Evolutionary conservation across 129 eudicot species (phyloP), one percentile per base, ranked within the genome.

Genomic region (Oenanthe sinensis): DNA sequence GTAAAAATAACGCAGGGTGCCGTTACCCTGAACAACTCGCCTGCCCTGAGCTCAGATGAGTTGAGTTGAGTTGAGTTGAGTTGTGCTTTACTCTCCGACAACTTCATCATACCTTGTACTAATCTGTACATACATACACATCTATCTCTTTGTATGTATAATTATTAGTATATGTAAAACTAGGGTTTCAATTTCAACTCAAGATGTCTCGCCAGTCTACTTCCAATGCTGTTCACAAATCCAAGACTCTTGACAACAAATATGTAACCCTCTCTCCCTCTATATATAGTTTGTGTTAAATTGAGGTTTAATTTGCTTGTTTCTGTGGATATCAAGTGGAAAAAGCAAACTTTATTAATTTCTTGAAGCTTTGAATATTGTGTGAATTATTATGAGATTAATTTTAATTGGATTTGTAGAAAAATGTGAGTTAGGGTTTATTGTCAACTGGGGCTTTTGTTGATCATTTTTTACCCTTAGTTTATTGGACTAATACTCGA

Each of bases 231-330:
- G 39, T 14, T 67, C 72, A 67, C 72, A 67, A 67, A 67, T 67
- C 72, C 72, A 67, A 67, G 72, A 67, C 72, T 67, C 72, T 67
- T 30, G 72, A 67, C 43, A 67, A 67, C 42, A 67, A 67, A 67
- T 67, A 67, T 67, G 72, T 67, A 67, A 24, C 0, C n/a, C 65
- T 58, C 65, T 58, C 65, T n/a, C 30, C 22, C 30, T 55, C 65
- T 55, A 4, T 22, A 28, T 58, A 33, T 0, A 33, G 0, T 33
- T 33, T 33, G 36, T 33, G 36, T 33, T 33, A 5, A 63, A 63
- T 63, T 63, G 39, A 26, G 36, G 39, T 28, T 65, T 28, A 2
- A 62, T 24, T 62, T 62, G 26, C 62, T 54, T 20, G 8, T 52
- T 52, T 52, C 60, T 52, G 60, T 52, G n/a, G 36, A 33, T 33